Base-by-base conservation (phyloP, 164 flowering plant genomes). In the Protea cynaroides region DNA sequence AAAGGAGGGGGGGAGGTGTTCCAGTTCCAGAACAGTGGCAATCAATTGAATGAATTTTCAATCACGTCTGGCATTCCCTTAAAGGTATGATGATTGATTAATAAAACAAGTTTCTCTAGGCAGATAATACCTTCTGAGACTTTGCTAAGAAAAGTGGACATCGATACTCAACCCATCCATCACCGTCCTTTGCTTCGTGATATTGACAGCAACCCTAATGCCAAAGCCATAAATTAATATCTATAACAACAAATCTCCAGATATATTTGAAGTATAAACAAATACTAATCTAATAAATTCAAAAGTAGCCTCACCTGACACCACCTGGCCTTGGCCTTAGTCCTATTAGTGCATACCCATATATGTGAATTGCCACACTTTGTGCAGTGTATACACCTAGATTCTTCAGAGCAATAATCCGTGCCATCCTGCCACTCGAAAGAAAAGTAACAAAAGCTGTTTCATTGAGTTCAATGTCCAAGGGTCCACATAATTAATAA, bases 171-270 rank as follows among this genome's bases (percentile, higher is more conserved):
- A 95, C 93, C 99, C 99, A 95, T 63, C 99, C 99, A 82, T 95
- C 99, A 23, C 99, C 99, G 81, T 95, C 98, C 74, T 83, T 92
- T 25, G 99, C 98, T 75, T 80, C 90, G 79, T 95, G 99, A 80
- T 86, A 81, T 64, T 88, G 96, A 71, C 95, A 72, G 72, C 99
- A 95, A 76, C 90, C 97, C 99, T 95, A 72, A 69, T 51, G 44
- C 34, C 59, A 76, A 72, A 79, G 46, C 61, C 51, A 25, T 10
- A 40, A 18, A 19, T 40, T 1, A 40, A 40, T 17, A 36, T 60
- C 29, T 29, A 63, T 19, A 62, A 36, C 51, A 17, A 70, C 19
- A 8, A 13, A 43, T 44, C 2, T 38, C 49, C 46, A 54, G 50
- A 8, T 23, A 52, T 21, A 54, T 25, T 40, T 49, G 7, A 25